Evolutionary conservation across 163 green algal genomes (phyloP).

Genomic region (Chloroidium sp.): DNA sequence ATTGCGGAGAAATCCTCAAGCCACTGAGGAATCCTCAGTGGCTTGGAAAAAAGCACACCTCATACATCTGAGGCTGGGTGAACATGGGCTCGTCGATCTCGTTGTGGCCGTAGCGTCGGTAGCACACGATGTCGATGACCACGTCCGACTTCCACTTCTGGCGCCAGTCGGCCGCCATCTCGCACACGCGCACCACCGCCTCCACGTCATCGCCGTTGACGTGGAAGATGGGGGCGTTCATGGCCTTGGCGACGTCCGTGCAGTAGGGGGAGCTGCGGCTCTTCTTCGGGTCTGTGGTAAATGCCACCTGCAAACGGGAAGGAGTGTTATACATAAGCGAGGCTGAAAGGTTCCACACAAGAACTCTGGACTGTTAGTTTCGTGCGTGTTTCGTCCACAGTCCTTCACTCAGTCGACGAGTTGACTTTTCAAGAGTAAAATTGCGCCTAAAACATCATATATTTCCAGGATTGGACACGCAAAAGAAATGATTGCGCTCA

Average conservation of each 20-base stretch:
- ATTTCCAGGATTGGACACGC: too few relatives aligned
- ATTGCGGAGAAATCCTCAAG: too few relatives aligned
- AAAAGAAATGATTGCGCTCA: too few relatives aligned
- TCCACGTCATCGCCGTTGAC: slow-evolving; percentile 98
- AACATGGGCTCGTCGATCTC: slow-evolving; percentile 99
- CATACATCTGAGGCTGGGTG: slow-evolving; percentile 98
- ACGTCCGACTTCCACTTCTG: slow-evolving; percentile 87
- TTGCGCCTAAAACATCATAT: too few relatives aligned
- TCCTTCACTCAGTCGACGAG: too few relatives aligned
- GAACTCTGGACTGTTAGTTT: too few relatives aligned
- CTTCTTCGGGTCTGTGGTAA: slow-evolving; percentile 96
- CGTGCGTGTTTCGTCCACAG: too few relatives aligned
- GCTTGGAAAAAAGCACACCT: slow-evolving; percentile 20
- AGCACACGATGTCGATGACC: slow-evolving; percentile 89
- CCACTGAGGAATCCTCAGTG: too few relatives aligned
- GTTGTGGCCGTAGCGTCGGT: slow-evolving; percentile 85
- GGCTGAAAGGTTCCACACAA: too few relatives aligned
- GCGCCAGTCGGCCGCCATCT: slow-evolving; percentile 74
- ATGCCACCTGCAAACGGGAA: slow-evolving; percentile 73
- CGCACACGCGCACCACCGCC: slow-evolving; percentile 49
- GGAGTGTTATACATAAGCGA: too few relatives aligned
- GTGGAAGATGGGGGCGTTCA: slow-evolving; percentile 95
- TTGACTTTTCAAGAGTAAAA: too few relatives aligned
- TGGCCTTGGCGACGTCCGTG: slow-evolving; percentile 95
- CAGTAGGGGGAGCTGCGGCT: slow-evolving; percentile 86